Base-by-base conservation (phyloP, 2,329 filamentous ascomycete genomes). In the Purpureocillium lavendulum region DNA sequence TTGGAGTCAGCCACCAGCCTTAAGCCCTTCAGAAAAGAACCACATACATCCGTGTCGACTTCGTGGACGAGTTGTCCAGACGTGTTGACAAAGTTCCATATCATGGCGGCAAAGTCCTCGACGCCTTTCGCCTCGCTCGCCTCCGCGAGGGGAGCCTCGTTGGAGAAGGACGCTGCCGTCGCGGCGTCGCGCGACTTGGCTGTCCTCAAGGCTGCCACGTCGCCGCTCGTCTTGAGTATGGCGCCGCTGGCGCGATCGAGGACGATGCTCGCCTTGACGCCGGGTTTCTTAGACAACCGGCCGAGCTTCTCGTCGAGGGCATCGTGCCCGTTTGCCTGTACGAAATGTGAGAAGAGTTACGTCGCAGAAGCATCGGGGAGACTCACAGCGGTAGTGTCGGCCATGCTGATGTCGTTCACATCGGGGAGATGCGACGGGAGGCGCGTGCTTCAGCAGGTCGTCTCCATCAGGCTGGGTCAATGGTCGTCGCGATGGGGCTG, bases 211-310 rank as follows among this genome's bases (percentile, higher is more conserved):
- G 73, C 70, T 2, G 79, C 75, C 11, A 82, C 65, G 44, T 87
- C 70, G 36, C 86, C 86, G 39, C 77, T 84, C 7, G 80, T 84
- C 55, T 83, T 84, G 38, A 92, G 72, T 37, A 92, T 84, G 2
- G 82, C 73, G 38, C 84, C 85, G 16, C 75, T 82, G 12, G 74
- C 64, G 41, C 84, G 77, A 50, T 88, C 84, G 32, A 92, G 69
- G 40, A 87, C 77, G 36, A 92, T 71, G 40, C 84, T 84, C 50
- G 82, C 84, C 58, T 84, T 84, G 38, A 92, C 85, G 44, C 84
- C 84, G 24, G 83, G 75, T 54, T 90, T 90, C 56, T 83, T 82
- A 31, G 82, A 79, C 33, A 92, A 70, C 14, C 83, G 80, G 35
- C 74, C 75, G 44, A 89, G 73, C 45, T 76, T 65, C 66, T 79